Evolutionary conservation across 2,329 filamentous ascomycete species (phyloP).

Genomic region (Camptophora hylomeconis): DNA sequence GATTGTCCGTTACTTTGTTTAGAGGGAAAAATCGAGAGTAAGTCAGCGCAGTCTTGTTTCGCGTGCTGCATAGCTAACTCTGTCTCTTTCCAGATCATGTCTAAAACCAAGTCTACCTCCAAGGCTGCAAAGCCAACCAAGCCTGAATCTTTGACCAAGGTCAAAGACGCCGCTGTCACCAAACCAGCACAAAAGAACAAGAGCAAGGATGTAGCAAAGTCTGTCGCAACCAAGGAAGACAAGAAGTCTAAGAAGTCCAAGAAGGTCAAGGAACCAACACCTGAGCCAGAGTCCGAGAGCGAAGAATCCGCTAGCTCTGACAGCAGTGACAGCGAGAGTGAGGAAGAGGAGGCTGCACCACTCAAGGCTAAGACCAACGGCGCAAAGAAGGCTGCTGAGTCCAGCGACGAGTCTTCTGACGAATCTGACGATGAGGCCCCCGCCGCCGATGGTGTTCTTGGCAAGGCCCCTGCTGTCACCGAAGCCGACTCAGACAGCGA

Average conservation of each 20-base stretch:
- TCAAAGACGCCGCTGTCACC: constrained; percentile 33
- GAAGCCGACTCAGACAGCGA: constrained; percentile 13
- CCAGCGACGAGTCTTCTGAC: constrained; percentile 23
- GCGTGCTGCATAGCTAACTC: no score
- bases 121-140: constrained; percentile 26
- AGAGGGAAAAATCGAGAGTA: constrained; percentile 4
- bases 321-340: constrained; percentile 21
- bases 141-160: constrained; percentile 30
- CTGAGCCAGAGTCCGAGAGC: constrained; percentile 23
- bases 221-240: constrained; percentile 27
- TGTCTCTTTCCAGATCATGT: no score
- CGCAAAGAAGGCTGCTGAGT: constrained; percentile 20
- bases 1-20: neutral
- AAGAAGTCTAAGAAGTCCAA: constrained; percentile 31
- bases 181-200: constrained; percentile 32
- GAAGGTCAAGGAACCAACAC: constrained; percentile 26
- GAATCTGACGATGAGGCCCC: constrained; percentile 21
- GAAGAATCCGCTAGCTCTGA: constrained; percentile 25
- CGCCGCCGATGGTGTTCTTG: constrained; percentile 4
- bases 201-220: constrained; percentile 31
- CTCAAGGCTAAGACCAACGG: constrained; percentile 24
- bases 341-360: constrained; percentile 22
- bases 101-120: constrained; percentile 30
- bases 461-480: constrained; percentile 4
- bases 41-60: no score